Evolutionary conservation across 2,329 filamentous ascomycete genomes (phyloP), one percentile per base, ranked within the genome.

Genomic region (Fusarium anthophilum): DNA sequence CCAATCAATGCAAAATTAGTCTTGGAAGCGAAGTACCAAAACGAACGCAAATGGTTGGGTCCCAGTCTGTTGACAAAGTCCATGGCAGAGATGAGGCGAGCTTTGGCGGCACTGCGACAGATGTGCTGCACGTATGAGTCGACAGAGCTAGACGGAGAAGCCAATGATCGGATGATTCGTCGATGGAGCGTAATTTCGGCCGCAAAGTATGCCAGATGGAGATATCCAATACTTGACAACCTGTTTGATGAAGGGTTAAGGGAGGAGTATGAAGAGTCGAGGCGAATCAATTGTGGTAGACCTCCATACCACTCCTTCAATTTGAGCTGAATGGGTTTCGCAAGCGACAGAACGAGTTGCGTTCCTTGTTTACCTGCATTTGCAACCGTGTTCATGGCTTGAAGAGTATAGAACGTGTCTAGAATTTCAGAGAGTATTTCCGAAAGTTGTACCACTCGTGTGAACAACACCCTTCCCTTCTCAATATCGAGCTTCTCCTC

Each of bases 11-110:
- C 95, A 83, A 98, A 98, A 83, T 98, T 98, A 43, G 93, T 93
- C 78, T 94, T 94, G 45, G 92, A 94, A 5, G 93, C 91, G 80
- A 95, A 96, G 80, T 93, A 95, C 96, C 96, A 98, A 83, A 98
- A 98, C 0, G 94, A 90, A n/a, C 92, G 91, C 37, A 98, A 88
- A 78, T 98, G 95, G 41, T 92, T 90, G 1, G 94, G 94, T 50
- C 93, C 94, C 38, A 98, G 89, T 2, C 96, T 92, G 83, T 98
- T 98, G 77, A 98, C 95, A 82, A 98, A 98, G 81, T 98, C 96
- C 93, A 98, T 97, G 73, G 95, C 95, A 28, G 94, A 97, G 79
- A 98, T 98, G 39, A 98, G 88, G 11, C 96, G 92, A 1, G 96
- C 97, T 82, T 98, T 98, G 60, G 96, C 96, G 8, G 96, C 96